Base-by-base conservation (phyloP, 305 asterid species). In the Stenogyne calaminthoides region DNA sequence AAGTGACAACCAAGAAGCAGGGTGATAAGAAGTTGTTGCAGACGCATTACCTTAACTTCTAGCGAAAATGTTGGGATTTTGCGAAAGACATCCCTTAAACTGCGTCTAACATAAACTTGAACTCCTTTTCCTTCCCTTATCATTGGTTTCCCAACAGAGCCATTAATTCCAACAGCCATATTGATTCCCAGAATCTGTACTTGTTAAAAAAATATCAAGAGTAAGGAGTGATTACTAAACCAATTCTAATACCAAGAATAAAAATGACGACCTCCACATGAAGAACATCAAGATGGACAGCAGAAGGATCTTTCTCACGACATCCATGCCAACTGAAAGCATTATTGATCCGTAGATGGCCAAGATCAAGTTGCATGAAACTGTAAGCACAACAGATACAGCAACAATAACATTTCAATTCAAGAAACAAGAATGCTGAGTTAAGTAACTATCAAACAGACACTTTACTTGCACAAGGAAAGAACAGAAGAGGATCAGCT, bases 301-400 rank as follows among this genome's bases (percentile, higher is more conserved):
- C 88, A 12, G 97, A 88, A 78, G 98, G 91, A 83, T 95, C 99
- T 64, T 80, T 87, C 77, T 89, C 96, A 36, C 93, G 89, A 81
- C 76, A 82, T 29, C 98, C 99, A 82, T 90, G 91, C 99, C 99
- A 95, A 71, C 86, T 84, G 83, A 86, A 84, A 15, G 88, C 81
- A 82, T 95, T 95, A 82, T 71, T 84, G 44, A 95, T 82, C 71
- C 94, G 96, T 76, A 95, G 83, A 77, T 87, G 96, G 62, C 99
- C 98, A 72, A 95, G 99, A 87, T 95, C 99, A 79, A 95, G 99
- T 81, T 95, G 98, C 90, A 95, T 92, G 92, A 89, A 95, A 76
- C 99, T 95, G 97, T 72, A 84, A 51, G 56, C 7, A 49, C 56
- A 73, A 58, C 66, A 79, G 49, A 73, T 63, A 74, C 46, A 58